phyloP scores from a whole-genome alignment of 2,329 filamentous ascomycete species.

The Verticillium nubilum region DNA sequence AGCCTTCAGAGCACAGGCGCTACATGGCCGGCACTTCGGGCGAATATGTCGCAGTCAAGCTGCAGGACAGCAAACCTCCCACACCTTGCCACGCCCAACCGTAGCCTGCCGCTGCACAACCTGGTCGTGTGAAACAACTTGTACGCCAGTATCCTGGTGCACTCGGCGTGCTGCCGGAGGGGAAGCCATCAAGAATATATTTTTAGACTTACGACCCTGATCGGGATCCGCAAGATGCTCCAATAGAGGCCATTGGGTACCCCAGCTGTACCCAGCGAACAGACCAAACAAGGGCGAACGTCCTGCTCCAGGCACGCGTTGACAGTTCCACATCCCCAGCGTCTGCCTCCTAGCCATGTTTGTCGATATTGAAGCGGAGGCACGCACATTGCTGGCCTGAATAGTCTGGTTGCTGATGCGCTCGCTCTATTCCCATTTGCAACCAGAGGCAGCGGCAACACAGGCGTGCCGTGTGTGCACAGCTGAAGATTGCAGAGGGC shows the following conservation, averaged over 20 bases:
- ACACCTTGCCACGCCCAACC: neutral
- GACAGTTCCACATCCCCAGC: neutral
- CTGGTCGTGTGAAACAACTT: neutral
- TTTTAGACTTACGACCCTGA: constrained; percentile 10
- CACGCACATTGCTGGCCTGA: too few species aligned
- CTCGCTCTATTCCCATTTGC: too few species aligned
- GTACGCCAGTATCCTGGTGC: neutral
- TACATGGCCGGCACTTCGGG: neutral
- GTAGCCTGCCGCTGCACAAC: neutral
- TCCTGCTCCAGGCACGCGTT: neutral
- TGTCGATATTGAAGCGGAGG: too few species aligned
- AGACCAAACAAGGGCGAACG: neutral
- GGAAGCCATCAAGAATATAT: constrained; percentile 9
- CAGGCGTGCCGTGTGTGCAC: too few species aligned
- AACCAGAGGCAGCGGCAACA: too few species aligned
- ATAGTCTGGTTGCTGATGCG: too few species aligned
- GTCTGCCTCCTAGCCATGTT: neutral
- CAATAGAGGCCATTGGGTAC: constrained; percentile 4
- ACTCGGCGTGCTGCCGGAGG: neutral
- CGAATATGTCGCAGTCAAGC: neutral
- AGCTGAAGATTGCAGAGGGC: too few species aligned
- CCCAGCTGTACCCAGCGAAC: constrained; percentile 8
- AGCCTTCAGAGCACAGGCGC: neutral
- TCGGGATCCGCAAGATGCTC: constrained; percentile 1
- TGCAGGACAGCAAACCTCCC: neutral